Evolutionary conservation across 2,329 filamentous ascomycete genomes (phyloP), one percentile per base, ranked within the genome.

Genomic region (Cercospora citrullina): DNA sequence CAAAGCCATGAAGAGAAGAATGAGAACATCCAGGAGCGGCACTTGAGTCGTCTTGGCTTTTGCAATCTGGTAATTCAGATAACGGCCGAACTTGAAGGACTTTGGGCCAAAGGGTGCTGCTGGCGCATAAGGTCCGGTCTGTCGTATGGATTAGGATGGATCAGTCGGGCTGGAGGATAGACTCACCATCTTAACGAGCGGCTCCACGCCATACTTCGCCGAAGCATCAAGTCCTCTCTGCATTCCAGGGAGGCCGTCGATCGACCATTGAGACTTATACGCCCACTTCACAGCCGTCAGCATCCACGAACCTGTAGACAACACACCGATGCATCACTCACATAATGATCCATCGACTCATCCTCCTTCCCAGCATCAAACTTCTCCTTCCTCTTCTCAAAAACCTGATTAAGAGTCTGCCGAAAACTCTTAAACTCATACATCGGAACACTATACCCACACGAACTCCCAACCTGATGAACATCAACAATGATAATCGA

Each of bases 211-310:
- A 36, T 83, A 74, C 58, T 72, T 70, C 63, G 77, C 74, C n/a
- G 76, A 80, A 48, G 74, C 79, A 7, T 77, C 73, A 8, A 79
- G 73, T 0, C 79, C 82, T 21, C 76, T 72, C 72, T 79, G 79
- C 79, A 82, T 80, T 0, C 79, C 81, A 0, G 81, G 81, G 28
- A 84, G 72, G 0, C 81, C 81, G 69, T 84, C 82, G 28, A 83
- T 79, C 36, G 77, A 80, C 66, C 77, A 75, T 18, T 81, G 78
- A 36, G 78, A 80, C 72, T 83, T 84, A 63, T 74, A 80, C 4
- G 81, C 81, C 81, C 81, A 83, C 28, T 26, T 4, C 6, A 26
- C 0, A 55, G 5, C 7, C 23, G 23, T 55, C 23, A 55, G 21
- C 45, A n/a, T n/a, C n/a, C n/a, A n/a, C n/a, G n/a, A n/a, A n/a